phyloP scores from a whole-genome alignment of 2,329 filamentous ascomycete species.

The Esteya vermicola region DNA sequence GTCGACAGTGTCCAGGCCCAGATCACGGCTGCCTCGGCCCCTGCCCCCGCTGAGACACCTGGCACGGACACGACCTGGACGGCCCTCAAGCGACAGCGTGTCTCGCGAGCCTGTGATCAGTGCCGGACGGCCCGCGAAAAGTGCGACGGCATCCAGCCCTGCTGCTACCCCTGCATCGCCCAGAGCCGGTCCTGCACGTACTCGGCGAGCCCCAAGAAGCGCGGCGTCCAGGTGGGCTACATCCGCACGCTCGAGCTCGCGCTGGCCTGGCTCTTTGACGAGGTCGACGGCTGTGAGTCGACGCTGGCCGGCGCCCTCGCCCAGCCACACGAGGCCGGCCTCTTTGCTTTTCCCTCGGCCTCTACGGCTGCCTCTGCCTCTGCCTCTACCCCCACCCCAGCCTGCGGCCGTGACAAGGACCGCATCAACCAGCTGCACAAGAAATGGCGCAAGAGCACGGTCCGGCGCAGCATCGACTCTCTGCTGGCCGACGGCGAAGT shows the following conservation, averaged over 20 bases:
- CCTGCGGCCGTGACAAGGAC: slow-evolving; percentile 12
- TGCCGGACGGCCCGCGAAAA: slow-evolving; percentile 56
- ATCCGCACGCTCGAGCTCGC: slow-evolving; percentile 59
- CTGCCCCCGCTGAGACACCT: neutral
- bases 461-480: slow-evolving; percentile 48
- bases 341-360: too few relatives aligned
- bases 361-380: too few relatives aligned
- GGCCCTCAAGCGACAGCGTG: slow-evolving; percentile 41
- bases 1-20: too few relatives aligned
- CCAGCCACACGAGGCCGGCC: neutral
- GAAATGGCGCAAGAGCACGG: slow-evolving; percentile 47
- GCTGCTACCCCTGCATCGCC: slow-evolving; percentile 51
- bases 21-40: too few relatives aligned
- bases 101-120: slow-evolving; percentile 55
- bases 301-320: slow-evolving; percentile 32
- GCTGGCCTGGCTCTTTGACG: slow-evolving; percentile 51
- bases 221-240: slow-evolving; percentile 69
- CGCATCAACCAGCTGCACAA: slow-evolving; percentile 42
- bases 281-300: slow-evolving; percentile 43
- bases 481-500: slow-evolving; percentile 35
- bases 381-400: too few relatives aligned
- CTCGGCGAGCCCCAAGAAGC: slow-evolving; percentile 58
- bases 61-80: too few relatives aligned
- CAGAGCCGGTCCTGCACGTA: slow-evolving; percentile 56
- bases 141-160: slow-evolving; percentile 55